Percentiles rank a stretch among this genome's conserved stretches.
These are phyloP conservation scores for Pseudonitzschia delicatissima DNA, from an alignment of 108 stramenopile species.

Conservation along the genomic window DNA sequence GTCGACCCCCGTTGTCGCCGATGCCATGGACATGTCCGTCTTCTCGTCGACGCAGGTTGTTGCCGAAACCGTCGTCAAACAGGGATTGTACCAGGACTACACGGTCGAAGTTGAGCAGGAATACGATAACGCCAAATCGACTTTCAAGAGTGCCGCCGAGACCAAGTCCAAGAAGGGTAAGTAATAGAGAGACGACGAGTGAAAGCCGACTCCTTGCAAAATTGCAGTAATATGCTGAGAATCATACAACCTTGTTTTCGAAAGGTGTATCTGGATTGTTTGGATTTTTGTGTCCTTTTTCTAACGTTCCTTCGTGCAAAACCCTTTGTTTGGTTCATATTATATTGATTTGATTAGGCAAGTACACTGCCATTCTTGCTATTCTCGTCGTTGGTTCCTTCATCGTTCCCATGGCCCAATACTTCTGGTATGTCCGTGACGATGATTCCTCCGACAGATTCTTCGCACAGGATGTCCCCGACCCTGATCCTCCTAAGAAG, in stretches of 20 bases:
- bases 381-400: slow-evolving; percentile 93
- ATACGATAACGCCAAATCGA: slow-evolving; percentile 78
- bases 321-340: background rate
- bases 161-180: slow-evolving; percentile 91
- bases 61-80: slow-evolving; percentile 66
- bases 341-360: slow-evolving; percentile 49
- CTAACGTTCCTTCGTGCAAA: background rate
- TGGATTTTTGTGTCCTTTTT: background rate
- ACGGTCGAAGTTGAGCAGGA: slow-evolving; percentile 70
- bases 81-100: slow-evolving; percentile 83
- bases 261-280: background rate
- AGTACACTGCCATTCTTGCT: slow-evolving; percentile 90
- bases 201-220: background rate
- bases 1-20: slow-evolving; percentile 35
- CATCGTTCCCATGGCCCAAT: slow-evolving; percentile 97
- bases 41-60: slow-evolving; percentile 61
- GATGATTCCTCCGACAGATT: slow-evolving; percentile 84
- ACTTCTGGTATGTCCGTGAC: slow-evolving; percentile 94
- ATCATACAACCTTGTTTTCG: background rate
- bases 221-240: background rate
- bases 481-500: slow-evolving; percentile 64
- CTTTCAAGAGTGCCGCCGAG: slow-evolving; percentile 83
- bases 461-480: slow-evolving; percentile 53
- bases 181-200: slow-evolving; percentile 22
- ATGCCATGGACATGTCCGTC: slow-evolving; percentile 48